Evolutionary conservation across 2,329 filamentous ascomycete genomes (phyloP), one percentile per base, ranked within the genome.

Genomic region (Fusarium incarnatum): DNA sequence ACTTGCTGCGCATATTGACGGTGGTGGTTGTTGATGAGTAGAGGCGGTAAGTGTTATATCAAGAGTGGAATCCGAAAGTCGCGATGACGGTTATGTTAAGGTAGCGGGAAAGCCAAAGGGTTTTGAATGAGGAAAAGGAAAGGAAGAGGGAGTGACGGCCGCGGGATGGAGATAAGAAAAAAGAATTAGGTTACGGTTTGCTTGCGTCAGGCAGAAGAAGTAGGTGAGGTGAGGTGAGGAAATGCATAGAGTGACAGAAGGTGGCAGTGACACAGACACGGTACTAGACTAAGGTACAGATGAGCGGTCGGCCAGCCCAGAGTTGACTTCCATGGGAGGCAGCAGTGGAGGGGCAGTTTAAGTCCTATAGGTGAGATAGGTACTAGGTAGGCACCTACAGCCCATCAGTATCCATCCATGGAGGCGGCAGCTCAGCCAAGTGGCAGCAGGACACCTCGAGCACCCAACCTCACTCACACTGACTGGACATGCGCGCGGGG

Each of bases 1-100:
- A 99, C 90, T 98, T 98, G 88, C 94, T 97, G 81, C 94, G 92
- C 94, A 98, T 98, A 75, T 79, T 93, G 87, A 79, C 79, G 80
- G 81, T 80, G 75, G 48, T 68, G 52, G 60, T 40, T 49, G 65
- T 68, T 70, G 56, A 64, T 48, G 48, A 25, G 59, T 49, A 52
- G 57, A 60, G 47, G 64, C 65, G 68, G 71, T 68, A 62, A 68
- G 67, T 58, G 63, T 68, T 25, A 32, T 63, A 54, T 60, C 40
- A 60, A 37, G 32, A 52, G 49, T 68, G 52, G 48, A 52, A 67
- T 56, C 47, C 55, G 54, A 61, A 44, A 55, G 56, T 55, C 40
- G 60, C 48, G 61, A 60, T 48, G 34, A 52, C 55, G 44, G 52
- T 58, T 60, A 30, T 12, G 56, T 67, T 54, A 23, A 45, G 32